Evolutionary conservation across 2,329 filamentous ascomycete species (phyloP), one percentile per base, ranked within the genome.

Genomic region (Eutypella sp.): DNA sequence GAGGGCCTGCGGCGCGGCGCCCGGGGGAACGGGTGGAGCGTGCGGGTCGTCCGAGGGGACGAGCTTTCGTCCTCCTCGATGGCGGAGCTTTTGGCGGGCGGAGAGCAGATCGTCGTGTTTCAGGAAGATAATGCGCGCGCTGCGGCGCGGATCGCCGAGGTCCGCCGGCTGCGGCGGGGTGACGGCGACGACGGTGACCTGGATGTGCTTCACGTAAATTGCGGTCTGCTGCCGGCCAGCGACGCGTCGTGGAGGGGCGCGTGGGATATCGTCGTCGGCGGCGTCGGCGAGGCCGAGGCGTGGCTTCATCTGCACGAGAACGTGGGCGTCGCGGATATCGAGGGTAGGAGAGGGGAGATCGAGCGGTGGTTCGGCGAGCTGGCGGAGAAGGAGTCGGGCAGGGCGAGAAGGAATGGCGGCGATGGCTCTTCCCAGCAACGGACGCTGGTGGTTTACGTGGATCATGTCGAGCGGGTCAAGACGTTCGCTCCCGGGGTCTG

Each of bases 1-100:
- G 89, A 96, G 69, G 90, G 87, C 0, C 65, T 97, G 60, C 75
- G 82, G 22, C 79, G 87, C 53, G 92, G 90, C 19, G 88, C 91
- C 23, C 58, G 72, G 38, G 79, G 67, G 24, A 91, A 91, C 60
- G 76, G 78, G 33, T 90, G 85, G 82, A 65, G 61, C 0, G 78
- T 84, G 8, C 71, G 68, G 46, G 73, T 87, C 13, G 65, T 87
- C 0, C 58, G 61, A 13, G 63, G 61, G 0, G 56, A 59, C 0
- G 70, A 75, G 1, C 59, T 75, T 2, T 51, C 59, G 7, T 63
- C 68, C 2, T 58, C 70, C 18, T 62, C 67, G 25, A 55, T 59
- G 11, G 25, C 29, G 1, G 62, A 70, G 25, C 47, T 72, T 1
- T 36, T 74, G 4, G 52, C 53, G 7, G 73, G 73, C 19, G 64